phyloP scores from a whole-genome alignment of 116 monocot species.

The Papilionanthe hybrid region DNA sequence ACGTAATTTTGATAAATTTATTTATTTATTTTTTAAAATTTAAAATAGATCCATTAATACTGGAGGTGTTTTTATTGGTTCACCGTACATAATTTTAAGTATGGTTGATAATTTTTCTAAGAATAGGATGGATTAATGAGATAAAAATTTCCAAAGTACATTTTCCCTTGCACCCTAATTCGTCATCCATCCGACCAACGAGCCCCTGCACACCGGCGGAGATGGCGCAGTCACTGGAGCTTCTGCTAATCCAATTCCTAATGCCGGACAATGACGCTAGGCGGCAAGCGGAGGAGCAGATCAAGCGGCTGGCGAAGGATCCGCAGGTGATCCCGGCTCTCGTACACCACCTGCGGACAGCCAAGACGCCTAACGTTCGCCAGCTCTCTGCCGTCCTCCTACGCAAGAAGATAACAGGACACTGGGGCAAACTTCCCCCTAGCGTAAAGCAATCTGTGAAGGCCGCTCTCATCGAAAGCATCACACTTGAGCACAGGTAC shows the following conservation, averaged over 20 bases:
- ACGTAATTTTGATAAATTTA: no score
- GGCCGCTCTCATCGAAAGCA: conserved; percentile 79
- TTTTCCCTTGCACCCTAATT: no score
- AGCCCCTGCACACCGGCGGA: neutral
- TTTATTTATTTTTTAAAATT: no score
- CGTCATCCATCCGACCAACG: no score
- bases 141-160: no score
- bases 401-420: conserved; percentile 93
- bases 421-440: conserved; percentile 87
- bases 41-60: no score
- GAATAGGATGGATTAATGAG: no score
- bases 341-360: conserved; percentile 92
- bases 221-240: conserved; percentile 89
- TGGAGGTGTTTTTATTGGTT: no score
- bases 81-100: no score
- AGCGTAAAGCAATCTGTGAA: conserved; percentile 58
- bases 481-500: conserved; percentile 82
- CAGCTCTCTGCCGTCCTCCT: conserved; percentile 95
- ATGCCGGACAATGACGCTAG: conserved; percentile 99
- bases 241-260: conserved; percentile 82
- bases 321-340: conserved; percentile 89
- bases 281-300: conserved; percentile 96
- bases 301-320: conserved; percentile 76
- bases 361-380: conserved; percentile 88
- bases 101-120: no score